Evolutionary conservation across 2,329 filamentous ascomycete species (phyloP), one percentile per base, ranked within the genome.

Genomic region (Pyrenophora graminea): DNA sequence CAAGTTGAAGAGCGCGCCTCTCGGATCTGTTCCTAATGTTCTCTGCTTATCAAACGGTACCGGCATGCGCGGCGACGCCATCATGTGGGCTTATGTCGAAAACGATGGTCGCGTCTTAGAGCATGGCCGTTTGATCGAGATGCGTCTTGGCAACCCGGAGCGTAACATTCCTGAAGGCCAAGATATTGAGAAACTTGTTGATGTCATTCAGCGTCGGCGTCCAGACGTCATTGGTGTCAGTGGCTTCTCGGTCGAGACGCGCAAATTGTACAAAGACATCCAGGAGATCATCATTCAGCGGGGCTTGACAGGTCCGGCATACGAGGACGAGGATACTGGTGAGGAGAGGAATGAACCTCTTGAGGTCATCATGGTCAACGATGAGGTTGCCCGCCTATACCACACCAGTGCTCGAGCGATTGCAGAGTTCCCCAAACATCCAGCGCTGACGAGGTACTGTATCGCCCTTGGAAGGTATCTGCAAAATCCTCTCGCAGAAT

Each of bases 311-410:
- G 89, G 90, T 3, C 85, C 89, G 12, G 85, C 90, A n/a, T 96
- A 89, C 65, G 86, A 91, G 44, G 90, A 96, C 58, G 77, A 80
- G 1, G 89, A 93, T n/a, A 74, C 76, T 9, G 85, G 84, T 23
- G 85, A 85, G 48, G 87, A 91, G 55, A 82, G 86, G 50, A 89
- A 81, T 51, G 91, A 96, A 66, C 84, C 85, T 9, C 80, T 99
- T 25, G 93, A 97, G 52, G 88, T 97, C 8, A 81, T 97, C 25
- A 85, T 96, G 47, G 89, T 97, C 56, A 97, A 97, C 63, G 94
- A 99, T 64, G 94, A 99, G 75, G 91, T 97, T 42, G 94, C 94
- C n/a, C 86, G 94, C 38, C 82, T 97, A 3, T 99, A 97, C 77
- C 92, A 97, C 74, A 90, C 91, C 64, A 97, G 91, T 70, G 84